Evolutionary conservation across 306 rosid genomes (phyloP), one percentile per base, ranked within the genome.

Genomic region (Casuarina cunninghamiana): DNA sequence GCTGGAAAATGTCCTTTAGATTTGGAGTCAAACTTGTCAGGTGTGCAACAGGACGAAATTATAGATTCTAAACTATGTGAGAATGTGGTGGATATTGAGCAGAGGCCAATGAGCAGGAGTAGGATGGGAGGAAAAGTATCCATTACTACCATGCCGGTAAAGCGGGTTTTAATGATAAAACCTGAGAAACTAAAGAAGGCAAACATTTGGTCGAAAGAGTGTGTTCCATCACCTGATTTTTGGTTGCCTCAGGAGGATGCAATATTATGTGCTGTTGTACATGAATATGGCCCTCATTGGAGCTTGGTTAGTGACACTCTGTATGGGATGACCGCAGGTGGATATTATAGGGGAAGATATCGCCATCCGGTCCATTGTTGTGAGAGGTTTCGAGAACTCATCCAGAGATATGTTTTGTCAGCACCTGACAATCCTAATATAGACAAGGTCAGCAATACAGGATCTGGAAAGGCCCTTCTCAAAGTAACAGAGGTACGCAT

Each of bases 301-400:
- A 87, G 88, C 77, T 83, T 95, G 87, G 96, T 93, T 79, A 92
- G 99, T 26, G 97, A 93, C 49, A 84, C 80, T 13, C 90, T 95
- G 53, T 88, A 91, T 77, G 85, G 96, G 46, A 89, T 93, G 93
- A 82, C 91, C 66, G 89, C 96, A 77, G 99, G 99, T 71, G 99
- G 99, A 55, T 84, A 86, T 76, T 91, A 89, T 79, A 83, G 93
- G 87, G 99, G 99, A 53, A 87, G 96, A 75, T 93, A 89, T 83
- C 97, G 97, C 49, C 99, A 93, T 92, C 96, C 97, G 38, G 93
- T 84, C 74, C 97, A 93, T 89, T 95, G 97, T 74, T 92, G 99
- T 79, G 99, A 95, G 88, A 91, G 99, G 78, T 95, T 84, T 77
- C 85, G 99, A 79, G 99, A 95, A 78, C 91, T 95, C 66, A 81